Evolutionary conservation across 495 filamentous ascomycete genomes (phyloP), one percentile per base, ranked within the genome.

Genomic region (Aspergillus homomorphus): DNA sequence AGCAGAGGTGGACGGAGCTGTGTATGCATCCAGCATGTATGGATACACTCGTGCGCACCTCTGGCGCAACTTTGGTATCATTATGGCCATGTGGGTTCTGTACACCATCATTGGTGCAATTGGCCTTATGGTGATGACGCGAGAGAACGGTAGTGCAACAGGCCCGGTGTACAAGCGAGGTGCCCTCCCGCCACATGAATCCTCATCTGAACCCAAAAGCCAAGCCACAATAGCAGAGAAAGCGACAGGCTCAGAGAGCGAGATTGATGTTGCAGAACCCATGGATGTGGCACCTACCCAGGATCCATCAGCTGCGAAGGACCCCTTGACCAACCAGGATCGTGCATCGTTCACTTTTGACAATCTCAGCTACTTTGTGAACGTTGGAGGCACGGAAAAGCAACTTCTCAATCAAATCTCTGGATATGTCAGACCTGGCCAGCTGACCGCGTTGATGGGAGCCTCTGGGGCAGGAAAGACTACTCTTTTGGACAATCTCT

Each of bases 391-490:
- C 12, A 89, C 89, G 7, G 84, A 85, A 28, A 78, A 87, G 12
- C 83, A 81, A 1, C 79, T 94, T 10, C 78, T 94, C 15, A 84
- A 90, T 59, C 77, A 85, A 45, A 81, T 93, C 7, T 88, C 82
- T 60, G 90, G 90, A 5, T 94, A 87, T 58, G 89, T 92, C 54
- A 83, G 87, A 58, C 90, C 90, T 2, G 90, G 90, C 0, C 77
- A 88, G 62, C 75, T 95, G 15, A 93, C 89, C 1, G 90, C 90
- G 14, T 72, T 94, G n/a, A 92, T 92, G 89, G 90, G 90, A 7
- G 87, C 87, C 12, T 90, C 87, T 3, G 90, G 90, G 16, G 90
- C 90, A 15, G 90, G 90, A 7, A 95, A 95, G 67, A 95, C 90
- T 0, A 94, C 90, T 0, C 71, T 94, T 3, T 68, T 95, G 19